phyloP scores from a whole-genome alignment of 2,329 filamentous ascomycete genomes.

The Claviceps digitariae region DNA sequence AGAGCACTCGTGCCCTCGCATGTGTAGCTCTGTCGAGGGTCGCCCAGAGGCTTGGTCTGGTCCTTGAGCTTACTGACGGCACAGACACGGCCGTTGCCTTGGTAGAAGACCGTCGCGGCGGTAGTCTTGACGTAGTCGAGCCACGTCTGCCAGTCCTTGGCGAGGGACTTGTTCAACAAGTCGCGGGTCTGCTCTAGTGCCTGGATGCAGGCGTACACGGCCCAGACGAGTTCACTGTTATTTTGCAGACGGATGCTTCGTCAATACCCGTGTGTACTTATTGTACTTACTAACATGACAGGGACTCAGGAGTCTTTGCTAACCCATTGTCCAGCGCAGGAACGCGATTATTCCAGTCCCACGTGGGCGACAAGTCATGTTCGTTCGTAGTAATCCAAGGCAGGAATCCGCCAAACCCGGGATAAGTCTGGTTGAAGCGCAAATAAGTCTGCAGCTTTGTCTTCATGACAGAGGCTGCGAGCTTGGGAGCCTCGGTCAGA shows the following conservation, averaged over 20 bases:
- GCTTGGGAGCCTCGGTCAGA: slow-evolving; percentile 15
- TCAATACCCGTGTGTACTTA: not conserved
- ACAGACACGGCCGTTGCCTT: slow-evolving; percentile 24
- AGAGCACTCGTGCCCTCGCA: slow-evolving; percentile 22
- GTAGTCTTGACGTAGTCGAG: slow-evolving; percentile 26
- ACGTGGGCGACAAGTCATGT: slow-evolving; percentile 18
- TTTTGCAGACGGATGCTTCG: not conserved
- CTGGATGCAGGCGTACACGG: slow-evolving; percentile 26
- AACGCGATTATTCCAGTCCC: slow-evolving; percentile 25
- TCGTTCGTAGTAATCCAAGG: slow-evolving; percentile 23
- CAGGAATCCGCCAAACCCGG: slow-evolving; percentile 27
- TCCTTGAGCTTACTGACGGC: slow-evolving; percentile 23
- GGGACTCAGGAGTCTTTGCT: no score
- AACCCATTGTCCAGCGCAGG: slow-evolving; percentile 28
- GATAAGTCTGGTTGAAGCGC: slow-evolving; percentile 26
- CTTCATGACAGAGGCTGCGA: slow-evolving; percentile 23
- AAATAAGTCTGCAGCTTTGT: slow-evolving; percentile 25
- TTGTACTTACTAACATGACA: not conserved
- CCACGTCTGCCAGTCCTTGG: slow-evolving; percentile 24
- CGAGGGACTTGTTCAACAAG: slow-evolving; percentile 16
- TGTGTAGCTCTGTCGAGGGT: slow-evolving; percentile 18
- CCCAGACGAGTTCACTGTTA: slow-evolving; percentile 27
- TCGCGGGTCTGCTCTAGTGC: slow-evolving; percentile 18
- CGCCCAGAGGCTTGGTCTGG: slow-evolving; percentile 17
- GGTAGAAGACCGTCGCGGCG: slow-evolving; percentile 23